These are phyloP conservation scores for Coprinellus micaceus DNA, from an alignment of 768 basidiomycete genomes.

Conservation along the genomic window DNA sequence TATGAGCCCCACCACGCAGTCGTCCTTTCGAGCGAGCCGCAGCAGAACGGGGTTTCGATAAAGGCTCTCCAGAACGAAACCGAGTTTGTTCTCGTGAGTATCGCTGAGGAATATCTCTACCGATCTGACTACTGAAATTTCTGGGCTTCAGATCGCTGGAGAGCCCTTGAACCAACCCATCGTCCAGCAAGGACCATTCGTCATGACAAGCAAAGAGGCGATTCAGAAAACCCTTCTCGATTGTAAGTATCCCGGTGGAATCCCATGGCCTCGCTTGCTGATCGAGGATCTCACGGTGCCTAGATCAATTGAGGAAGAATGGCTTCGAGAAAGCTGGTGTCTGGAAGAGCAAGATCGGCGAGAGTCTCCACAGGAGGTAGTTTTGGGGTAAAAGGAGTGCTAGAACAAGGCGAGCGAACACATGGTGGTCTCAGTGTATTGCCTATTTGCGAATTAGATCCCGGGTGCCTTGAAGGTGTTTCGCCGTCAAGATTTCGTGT, in stretches of 20 bases:
- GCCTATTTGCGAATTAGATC: too few relatives aligned
- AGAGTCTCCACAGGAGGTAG: too few relatives aligned
- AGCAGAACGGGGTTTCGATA: slow-evolving; percentile 68
- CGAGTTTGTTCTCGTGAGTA: slow-evolving; percentile 67
- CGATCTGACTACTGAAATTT: neutral
- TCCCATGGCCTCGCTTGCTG: neutral
- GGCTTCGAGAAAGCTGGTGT: slow-evolving; percentile 88
- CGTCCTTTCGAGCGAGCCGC: slow-evolving; percentile 61
- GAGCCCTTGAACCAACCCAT: slow-evolving; percentile 88
- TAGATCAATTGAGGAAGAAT: slow-evolving; percentile 74
- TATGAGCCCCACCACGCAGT: slow-evolving; percentile 73
- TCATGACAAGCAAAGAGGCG: slow-evolving; percentile 78
- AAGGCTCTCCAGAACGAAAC: slow-evolving; percentile 58
- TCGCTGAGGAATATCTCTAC: too few relatives aligned
- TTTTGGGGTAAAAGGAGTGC: too few relatives aligned
- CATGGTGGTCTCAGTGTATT: too few relatives aligned
- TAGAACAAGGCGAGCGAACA: too few relatives aligned
- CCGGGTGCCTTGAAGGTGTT: too few relatives aligned
- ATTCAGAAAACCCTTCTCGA: slow-evolving; percentile 80
- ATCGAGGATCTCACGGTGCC: slow-evolving; percentile 12
- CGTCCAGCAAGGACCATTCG: slow-evolving; percentile 84
- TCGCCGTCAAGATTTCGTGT: neutral
- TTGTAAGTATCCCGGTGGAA: slow-evolving; percentile 41
- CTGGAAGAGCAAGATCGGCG: slow-evolving; percentile 84
- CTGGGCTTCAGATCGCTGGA: slow-evolving; percentile 51